Evolutionary conservation across 2,329 filamentous ascomycete genomes (phyloP).

Genomic region (Cladosporium sp.): DNA sequence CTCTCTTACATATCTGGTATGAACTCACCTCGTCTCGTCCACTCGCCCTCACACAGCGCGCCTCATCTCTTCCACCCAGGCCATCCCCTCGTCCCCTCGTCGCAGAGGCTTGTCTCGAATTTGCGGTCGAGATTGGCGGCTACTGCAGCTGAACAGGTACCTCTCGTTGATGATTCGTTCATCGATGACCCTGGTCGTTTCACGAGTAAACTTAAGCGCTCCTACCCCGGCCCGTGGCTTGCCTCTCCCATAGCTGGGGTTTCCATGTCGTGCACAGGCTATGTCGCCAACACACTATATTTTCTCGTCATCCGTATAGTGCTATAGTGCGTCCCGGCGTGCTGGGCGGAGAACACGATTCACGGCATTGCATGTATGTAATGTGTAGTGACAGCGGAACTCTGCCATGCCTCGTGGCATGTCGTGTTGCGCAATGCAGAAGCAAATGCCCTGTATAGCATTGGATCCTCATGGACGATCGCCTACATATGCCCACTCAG

Average conservation of each 20-base stretch:
- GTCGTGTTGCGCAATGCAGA: neutral
- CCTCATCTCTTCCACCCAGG: neutral
- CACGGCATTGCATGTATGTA: neutral
- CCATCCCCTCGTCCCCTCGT: neutral
- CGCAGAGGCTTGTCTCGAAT: constrained; percentile 7
- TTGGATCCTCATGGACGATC: neutral
- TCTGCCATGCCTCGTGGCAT: neutral
- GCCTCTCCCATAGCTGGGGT: neutral
- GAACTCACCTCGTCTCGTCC: neutral
- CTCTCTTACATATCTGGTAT: neutral
- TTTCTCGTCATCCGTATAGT: neutral
- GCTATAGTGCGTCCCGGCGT: neutral
- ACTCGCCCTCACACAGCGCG: neutral
- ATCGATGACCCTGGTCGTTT: neutral
- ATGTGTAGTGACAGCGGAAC: neutral
- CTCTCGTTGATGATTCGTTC: neutral
- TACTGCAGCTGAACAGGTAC: constrained; percentile 1
- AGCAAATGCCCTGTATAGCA: neutral
- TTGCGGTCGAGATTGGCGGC: constrained; percentile 5
- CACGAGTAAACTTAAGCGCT: neutral
- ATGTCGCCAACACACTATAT: neutral
- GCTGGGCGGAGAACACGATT: neutral
- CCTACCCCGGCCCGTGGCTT: neutral
- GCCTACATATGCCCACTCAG: neutral
- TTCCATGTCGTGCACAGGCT: neutral